Percentiles rank a stretch among this genome's conserved stretches.
phyloP scores from a whole-genome alignment of 1,139 yeast species.

The Komagataea norvegica region DNA sequence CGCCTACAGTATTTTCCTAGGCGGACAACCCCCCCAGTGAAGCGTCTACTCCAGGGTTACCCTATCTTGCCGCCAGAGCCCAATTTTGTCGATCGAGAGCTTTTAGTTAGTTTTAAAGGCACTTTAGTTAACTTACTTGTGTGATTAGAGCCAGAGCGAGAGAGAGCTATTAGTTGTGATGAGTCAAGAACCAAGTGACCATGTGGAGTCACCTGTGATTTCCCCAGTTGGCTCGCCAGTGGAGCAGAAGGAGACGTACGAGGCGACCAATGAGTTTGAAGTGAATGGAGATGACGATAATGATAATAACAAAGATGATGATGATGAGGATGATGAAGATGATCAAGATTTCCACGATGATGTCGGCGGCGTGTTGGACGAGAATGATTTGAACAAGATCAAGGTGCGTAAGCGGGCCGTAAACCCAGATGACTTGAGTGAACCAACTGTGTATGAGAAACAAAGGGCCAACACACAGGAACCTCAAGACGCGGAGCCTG shows the following conservation, averaged over 20 bases:
- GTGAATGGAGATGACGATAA: constrained; percentile 9
- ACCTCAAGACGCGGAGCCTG: constrained; percentile 29
- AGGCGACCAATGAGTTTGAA: neutral
- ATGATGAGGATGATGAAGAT: constrained; percentile 1
- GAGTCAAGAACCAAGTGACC: neutral
- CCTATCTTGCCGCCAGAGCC: no score
- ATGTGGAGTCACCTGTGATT: neutral
- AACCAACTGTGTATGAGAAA: constrained; percentile 2
- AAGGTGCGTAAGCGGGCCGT: constrained; percentile 15
- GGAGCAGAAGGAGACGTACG: constrained; percentile 10
- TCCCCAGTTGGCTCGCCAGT: neutral
- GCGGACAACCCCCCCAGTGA: no score
- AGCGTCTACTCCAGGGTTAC: no score
- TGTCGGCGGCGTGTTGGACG: constrained; percentile 22
- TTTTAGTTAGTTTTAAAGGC: no score
- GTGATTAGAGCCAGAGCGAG: no score
- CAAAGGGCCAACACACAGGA: neutral
- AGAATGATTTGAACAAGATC: constrained; percentile 16
- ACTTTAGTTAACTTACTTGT: no score
- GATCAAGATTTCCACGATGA: constrained; percentile 28
- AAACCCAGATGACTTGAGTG: constrained; percentile 12
- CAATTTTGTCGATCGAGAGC: no score
- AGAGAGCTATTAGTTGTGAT: no score
- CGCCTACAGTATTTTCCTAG: no score
- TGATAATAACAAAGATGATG: constrained; percentile 2